These are phyloP conservation scores for Lagenaria siceraria DNA, from an alignment of 306 rosid genomes.

Conservation along the genomic window DNA sequence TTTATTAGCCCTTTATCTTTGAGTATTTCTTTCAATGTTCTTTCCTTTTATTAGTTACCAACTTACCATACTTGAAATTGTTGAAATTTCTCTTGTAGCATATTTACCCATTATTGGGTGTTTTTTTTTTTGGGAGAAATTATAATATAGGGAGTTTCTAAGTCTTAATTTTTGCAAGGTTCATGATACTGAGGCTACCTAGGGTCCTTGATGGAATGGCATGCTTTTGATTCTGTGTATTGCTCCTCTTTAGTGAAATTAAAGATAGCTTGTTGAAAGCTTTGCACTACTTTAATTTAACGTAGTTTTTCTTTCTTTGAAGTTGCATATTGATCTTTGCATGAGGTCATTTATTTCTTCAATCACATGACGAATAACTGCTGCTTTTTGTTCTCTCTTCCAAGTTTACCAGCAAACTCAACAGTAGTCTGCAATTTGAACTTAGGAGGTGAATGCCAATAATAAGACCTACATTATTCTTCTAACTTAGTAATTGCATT, in stretches of 20 bases:
- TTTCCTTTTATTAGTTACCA: too few species aligned
- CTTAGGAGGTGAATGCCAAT: neutral
- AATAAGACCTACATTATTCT: neutral
- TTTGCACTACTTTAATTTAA: neutral
- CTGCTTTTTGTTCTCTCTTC: neutral
- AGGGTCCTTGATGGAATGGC: neutral
- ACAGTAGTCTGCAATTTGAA: neutral
- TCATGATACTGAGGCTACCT: neutral
- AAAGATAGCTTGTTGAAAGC: neutral
- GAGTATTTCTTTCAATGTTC: too few species aligned
- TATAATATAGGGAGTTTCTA: neutral
- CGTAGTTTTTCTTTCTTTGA: neutral
- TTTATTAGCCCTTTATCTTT: too few species aligned
- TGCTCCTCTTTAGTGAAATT: neutral
- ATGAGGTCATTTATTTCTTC: neutral
- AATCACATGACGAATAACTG: neutral
- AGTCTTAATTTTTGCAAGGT: neutral
- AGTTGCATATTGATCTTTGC: neutral
- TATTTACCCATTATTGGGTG: too few species aligned
- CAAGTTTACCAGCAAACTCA: neutral
- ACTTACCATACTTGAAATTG: too few species aligned
- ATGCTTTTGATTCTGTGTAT: neutral
- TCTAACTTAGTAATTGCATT: conserved; percentile 20
- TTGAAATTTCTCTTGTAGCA: too few species aligned
- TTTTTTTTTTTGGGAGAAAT: too few species aligned